A percentile compares a stretch with the other conserved stretches of the same genome.
Conservation (phyloP, 2,329 filamentous ascomycete genomes). For the Aphanocladium album region DNA sequence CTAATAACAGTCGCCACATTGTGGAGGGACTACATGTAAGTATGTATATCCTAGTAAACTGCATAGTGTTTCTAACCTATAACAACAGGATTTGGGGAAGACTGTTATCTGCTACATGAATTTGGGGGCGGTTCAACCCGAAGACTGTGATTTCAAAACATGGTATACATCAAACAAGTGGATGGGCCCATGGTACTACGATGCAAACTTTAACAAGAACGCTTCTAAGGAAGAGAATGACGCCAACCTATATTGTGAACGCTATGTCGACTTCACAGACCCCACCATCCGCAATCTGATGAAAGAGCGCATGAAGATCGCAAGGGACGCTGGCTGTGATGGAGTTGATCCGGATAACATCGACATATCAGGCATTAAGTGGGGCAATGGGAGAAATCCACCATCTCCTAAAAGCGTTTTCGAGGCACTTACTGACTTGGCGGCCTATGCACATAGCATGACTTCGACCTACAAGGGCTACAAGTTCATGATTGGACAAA, state of each 20-base stretch:
- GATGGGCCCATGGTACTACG: conserved; percentile 20
- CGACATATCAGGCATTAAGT: conserved; percentile 17
- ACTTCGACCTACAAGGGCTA: conserved; percentile 19
- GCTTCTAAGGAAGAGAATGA: too few species aligned
- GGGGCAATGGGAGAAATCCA: neutral
- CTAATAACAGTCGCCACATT: too few species aligned
- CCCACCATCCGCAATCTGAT: conserved; percentile 24
- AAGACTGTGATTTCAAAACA: neutral
- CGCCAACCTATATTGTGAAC: conserved; percentile 16
- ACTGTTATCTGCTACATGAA: conserved; percentile 32
- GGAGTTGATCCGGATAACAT: conserved; percentile 32
- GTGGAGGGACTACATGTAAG: too few species aligned
- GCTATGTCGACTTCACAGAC: conserved; percentile 26
- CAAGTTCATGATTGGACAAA: conserved; percentile 27
- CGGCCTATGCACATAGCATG: conserved; percentile 24
- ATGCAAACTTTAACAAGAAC: conserved; percentile 15
- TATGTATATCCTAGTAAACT: too few species aligned
- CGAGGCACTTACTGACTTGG: conserved; percentile 16
- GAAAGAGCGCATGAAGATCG: conserved; percentile 26
- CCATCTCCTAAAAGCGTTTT: conserved; percentile 16
- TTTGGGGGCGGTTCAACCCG: conserved; percentile 24
- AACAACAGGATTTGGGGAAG: too few species aligned
- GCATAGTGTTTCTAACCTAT: too few species aligned
- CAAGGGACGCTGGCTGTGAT: conserved; percentile 27
- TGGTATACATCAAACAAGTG: neutral